Conservation (phyloP, 148 eudicot genomes). For the Persicaria maculosa region DNA sequence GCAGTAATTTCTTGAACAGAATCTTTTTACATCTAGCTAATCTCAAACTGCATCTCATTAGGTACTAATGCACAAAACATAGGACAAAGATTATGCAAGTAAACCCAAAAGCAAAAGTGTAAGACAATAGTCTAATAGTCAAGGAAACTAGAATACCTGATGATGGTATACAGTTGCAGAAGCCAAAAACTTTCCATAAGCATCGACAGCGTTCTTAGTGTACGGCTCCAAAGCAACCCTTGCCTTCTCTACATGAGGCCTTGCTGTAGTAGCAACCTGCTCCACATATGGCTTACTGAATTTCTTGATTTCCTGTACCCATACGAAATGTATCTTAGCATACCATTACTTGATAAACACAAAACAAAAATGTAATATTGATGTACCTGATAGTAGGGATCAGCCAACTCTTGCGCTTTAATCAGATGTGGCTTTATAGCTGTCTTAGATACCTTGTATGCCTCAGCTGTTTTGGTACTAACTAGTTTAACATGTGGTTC, state of each 20-base stretch:
- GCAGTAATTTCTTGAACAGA: not conserved
- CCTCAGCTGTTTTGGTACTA: constrained; percentile 38
- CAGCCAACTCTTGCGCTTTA: constrained; percentile 53
- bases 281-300: constrained; percentile 72
- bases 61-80: not conserved
- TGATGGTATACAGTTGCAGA: constrained; percentile 70
- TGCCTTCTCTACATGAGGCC: constrained; percentile 83
- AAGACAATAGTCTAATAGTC: not conserved
- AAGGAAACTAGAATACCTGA: constrained; percentile 42
- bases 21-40: not conserved
- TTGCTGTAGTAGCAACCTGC: constrained; percentile 68
- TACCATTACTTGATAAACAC: not conserved
- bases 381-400: constrained; percentile 75
- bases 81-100: not conserved
- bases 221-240: constrained; percentile 51
- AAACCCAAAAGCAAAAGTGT: not conserved
- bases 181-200: constrained; percentile 65
- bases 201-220: constrained; percentile 51
- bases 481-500: constrained; percentile 57
- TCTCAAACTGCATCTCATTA: not conserved
- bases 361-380: not conserved
- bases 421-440: constrained; percentile 61
- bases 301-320: constrained; percentile 60
- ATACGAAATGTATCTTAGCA: constrained; percentile 15
- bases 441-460: constrained; percentile 55